These are phyloP conservation scores for Grigorovia humatica DNA, from an alignment of 805 yeast genomes.

Conservation along the genomic window DNA sequence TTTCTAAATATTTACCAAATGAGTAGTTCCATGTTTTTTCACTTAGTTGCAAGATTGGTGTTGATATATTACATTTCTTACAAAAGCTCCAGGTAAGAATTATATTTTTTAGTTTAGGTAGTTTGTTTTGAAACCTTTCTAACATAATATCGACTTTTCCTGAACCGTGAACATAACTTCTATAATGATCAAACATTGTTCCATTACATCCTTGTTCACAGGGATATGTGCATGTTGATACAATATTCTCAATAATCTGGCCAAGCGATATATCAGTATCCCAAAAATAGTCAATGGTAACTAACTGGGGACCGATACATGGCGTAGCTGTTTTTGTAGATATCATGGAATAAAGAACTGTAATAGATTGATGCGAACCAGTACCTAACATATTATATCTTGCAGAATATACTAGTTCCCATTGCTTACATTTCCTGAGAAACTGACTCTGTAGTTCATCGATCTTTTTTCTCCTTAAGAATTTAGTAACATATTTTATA, in stretches of 20 bases:
- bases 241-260: conserved; percentile 71
- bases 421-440: conserved; percentile 38
- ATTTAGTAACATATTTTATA: conserved; percentile 23
- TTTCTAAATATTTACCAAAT: conserved; percentile 85
- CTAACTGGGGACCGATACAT: conserved; percentile 82
- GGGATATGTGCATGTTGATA: conserved; percentile 49
- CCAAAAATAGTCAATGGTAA: conserved; percentile 78
- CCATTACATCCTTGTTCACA: conserved; percentile 84
- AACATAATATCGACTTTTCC: conserved; percentile 73
- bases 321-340: conserved; percentile 81
- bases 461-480: conserved; percentile 25
- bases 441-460: conserved; percentile 25
- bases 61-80: conserved; percentile 59
- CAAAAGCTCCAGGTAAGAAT: conserved; percentile 90
- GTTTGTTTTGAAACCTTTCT: conserved; percentile 46
- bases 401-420: conserved; percentile 52
- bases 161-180: conserved; percentile 80
- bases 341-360: conserved; percentile 71
- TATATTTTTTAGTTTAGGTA: conserved; percentile 53
- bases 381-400: conserved; percentile 56
- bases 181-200: conserved; percentile 57
- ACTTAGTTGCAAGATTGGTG: conserved; percentile 74
- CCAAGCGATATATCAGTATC: conserved; percentile 88
- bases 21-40: conserved; percentile 85
- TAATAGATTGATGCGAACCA: conserved; percentile 65